Conservation (phyloP, 768 basidiomycete species). For the Inosperma sp. region DNA sequence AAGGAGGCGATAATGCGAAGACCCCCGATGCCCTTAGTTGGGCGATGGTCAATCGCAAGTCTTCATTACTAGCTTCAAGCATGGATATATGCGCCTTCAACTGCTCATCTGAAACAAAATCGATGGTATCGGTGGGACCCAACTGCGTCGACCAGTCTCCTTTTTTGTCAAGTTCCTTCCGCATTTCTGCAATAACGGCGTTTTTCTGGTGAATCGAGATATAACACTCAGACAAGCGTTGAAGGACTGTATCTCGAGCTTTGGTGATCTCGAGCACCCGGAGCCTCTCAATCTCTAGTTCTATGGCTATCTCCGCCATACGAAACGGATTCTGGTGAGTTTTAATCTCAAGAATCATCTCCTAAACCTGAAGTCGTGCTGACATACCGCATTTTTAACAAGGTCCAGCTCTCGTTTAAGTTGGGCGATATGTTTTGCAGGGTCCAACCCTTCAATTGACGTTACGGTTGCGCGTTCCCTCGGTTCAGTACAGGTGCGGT, state of each 20-base stretch:
- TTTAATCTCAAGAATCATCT: no score
- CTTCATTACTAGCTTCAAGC: conserved; percentile 36
- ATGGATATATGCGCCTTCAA: conserved; percentile 36
- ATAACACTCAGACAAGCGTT: conserved; percentile 57
- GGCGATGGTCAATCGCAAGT: conserved; percentile 35
- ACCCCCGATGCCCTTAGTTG: conserved; percentile 21
- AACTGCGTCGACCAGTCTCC: not conserved
- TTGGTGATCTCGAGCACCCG: conserved; percentile 53
- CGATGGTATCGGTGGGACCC: not conserved
- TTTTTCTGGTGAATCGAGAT: conserved; percentile 58
- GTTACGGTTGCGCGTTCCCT: no score
- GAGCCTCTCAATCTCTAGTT: conserved; percentile 48
- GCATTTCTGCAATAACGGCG: conserved; percentile 43
- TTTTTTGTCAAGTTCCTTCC: conserved; percentile 34
- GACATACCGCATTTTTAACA: no score
- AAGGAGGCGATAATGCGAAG: conserved; percentile 36
- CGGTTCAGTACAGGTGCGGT: no score
- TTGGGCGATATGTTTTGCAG: no score
- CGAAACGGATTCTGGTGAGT: conserved; percentile 47
- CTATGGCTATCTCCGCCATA: conserved; percentile 49
- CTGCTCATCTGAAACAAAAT: conserved; percentile 19
- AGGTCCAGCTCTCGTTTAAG: no score
- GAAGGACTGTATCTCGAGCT: conserved; percentile 60
- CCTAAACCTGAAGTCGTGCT: no score
- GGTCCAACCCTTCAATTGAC: no score